Evolutionary conservation across 176 grass and related monocot species (phyloP).

Genomic region (Aegilops tauschii): DNA sequence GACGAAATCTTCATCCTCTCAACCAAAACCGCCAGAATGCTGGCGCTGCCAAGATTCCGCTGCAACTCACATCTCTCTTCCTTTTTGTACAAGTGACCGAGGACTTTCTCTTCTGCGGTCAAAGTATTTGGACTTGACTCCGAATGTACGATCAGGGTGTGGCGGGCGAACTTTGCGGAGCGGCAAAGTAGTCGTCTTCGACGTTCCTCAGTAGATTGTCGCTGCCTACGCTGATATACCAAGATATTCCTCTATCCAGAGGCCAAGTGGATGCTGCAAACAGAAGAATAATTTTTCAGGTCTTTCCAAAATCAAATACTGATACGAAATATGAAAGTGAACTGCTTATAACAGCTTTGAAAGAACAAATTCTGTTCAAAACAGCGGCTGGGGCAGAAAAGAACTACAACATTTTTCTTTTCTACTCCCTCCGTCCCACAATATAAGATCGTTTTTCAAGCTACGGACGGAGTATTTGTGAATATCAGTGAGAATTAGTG

Average conservation of each 20-base stretch:
- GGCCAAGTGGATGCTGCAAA: conserved; percentile 48
- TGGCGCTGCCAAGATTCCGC: conserved; percentile 7
- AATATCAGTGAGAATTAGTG: no score
- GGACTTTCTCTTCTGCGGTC: neutral
- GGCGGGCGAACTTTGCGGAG: conserved; percentile 46
- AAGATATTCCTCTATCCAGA: conserved; percentile 77
- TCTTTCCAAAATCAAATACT: neutral
- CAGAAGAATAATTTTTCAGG: neutral
- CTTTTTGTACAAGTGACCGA: neutral
- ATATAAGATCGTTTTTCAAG: no score
- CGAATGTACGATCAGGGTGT: conserved; percentile 30
- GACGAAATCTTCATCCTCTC: conserved; percentile 22
- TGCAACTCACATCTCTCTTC: neutral
- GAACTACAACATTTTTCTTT: no score
- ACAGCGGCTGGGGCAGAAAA: neutral
- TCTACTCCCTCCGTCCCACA: no score
- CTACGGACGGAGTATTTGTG: no score
- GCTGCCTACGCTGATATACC: conserved; percentile 74
- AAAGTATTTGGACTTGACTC: neutral
- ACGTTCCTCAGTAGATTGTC: conserved; percentile 84
- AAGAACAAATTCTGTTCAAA: neutral
- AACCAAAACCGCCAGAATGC: conserved; percentile 48
- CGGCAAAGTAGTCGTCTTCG: conserved; percentile 78
- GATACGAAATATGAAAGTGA: neutral
- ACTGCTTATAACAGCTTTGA: neutral